Conservation (phyloP, 495 filamentous ascomycete species). For the Chaetomium fimeti region DNA sequence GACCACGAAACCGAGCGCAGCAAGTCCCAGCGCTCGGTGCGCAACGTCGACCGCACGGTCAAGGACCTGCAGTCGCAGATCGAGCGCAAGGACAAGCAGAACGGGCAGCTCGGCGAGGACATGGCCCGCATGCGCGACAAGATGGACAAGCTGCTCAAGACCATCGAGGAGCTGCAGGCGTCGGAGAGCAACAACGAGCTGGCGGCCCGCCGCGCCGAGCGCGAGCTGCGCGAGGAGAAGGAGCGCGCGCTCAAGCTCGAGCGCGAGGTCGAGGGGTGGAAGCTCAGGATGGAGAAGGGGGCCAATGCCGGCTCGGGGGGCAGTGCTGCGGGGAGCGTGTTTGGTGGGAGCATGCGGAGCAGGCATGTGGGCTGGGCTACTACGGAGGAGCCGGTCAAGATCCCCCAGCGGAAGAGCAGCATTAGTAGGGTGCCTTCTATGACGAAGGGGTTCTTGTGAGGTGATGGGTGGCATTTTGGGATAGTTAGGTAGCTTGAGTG, state of each 20-base stretch:
- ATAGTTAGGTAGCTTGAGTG: neutral
- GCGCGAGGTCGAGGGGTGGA: slow-evolving; percentile 85
- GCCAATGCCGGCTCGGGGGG: neutral
- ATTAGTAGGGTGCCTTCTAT: slow-evolving; percentile 51
- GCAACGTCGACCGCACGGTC: slow-evolving; percentile 92
- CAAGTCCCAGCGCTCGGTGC: slow-evolving; percentile 78
- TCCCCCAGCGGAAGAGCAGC: slow-evolving; percentile 57
- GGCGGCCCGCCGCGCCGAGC: slow-evolving; percentile 75
- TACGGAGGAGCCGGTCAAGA: slow-evolving; percentile 44
- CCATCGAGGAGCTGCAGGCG: slow-evolving; percentile 90
- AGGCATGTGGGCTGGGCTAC: slow-evolving; percentile 30
- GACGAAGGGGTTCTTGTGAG: slow-evolving; percentile 57
- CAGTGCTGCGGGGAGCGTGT: neutral
- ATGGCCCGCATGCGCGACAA: slow-evolving; percentile 81
- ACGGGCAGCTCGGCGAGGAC: slow-evolving; percentile 75
- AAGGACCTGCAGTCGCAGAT: slow-evolving; percentile 92
- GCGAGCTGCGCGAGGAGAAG: slow-evolving; percentile 84
- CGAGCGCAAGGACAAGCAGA: slow-evolving; percentile 84
- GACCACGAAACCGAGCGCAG: slow-evolving; percentile 71
- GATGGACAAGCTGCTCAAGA: slow-evolving; percentile 78
- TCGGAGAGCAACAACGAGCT: slow-evolving; percentile 79
- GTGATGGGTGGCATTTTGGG: neutral
- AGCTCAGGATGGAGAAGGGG: slow-evolving; percentile 65
- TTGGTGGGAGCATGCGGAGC: slow-evolving; percentile 30
- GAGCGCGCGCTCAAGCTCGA: slow-evolving; percentile 82